These are phyloP conservation scores for Scheffersomyces insectosa DNA, from an alignment of 1,139 yeast species.

Conservation along the genomic window DNA sequence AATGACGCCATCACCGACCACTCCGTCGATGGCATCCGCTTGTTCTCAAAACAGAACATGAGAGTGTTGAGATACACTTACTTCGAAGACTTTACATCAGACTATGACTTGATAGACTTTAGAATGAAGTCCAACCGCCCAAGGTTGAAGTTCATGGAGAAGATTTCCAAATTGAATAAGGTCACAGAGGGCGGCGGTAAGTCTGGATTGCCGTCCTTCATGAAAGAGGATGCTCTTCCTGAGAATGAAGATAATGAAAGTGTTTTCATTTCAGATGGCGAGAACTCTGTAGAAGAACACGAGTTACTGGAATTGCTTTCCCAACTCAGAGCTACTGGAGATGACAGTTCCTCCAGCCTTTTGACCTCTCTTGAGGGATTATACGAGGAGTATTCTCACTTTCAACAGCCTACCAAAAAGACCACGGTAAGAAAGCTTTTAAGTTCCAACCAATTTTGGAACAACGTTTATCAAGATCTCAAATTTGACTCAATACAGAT, in stretches of 20 bases:
- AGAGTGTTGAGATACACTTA: slow-evolving; percentile 28
- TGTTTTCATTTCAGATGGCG: slow-evolving; percentile 4
- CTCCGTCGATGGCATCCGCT: slow-evolving; percentile 11
- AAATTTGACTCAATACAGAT: slow-evolving; percentile 24
- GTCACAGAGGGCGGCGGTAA: too few relatives aligned
- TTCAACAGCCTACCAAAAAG: background rate
- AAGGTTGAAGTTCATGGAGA: slow-evolving; percentile 9
- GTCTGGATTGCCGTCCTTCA: too few relatives aligned
- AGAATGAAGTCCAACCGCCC: slow-evolving; percentile 19
- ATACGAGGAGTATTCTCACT: slow-evolving; percentile 3
- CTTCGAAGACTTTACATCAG: slow-evolving; percentile 21
- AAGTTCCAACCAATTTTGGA: slow-evolving; percentile 31
- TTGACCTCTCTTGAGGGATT: background rate
- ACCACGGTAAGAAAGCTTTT: slow-evolving; percentile 13
- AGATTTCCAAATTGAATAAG: slow-evolving; percentile 1
- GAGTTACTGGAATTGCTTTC: background rate
- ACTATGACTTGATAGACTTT: slow-evolving; percentile 11
- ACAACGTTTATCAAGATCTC: slow-evolving; percentile 34
- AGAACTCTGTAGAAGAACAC: background rate
- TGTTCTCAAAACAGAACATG: slow-evolving; percentile 21
- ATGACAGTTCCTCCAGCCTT: too few relatives aligned
- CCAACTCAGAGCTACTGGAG: too few relatives aligned
- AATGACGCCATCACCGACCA: slow-evolving; percentile 20
- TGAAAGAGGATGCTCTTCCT: background rate
- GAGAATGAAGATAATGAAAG: slow-evolving; percentile 10